Base-by-base conservation (phyloP, 73 alveolate species). In the Paramecium sexaurelia region DNA sequence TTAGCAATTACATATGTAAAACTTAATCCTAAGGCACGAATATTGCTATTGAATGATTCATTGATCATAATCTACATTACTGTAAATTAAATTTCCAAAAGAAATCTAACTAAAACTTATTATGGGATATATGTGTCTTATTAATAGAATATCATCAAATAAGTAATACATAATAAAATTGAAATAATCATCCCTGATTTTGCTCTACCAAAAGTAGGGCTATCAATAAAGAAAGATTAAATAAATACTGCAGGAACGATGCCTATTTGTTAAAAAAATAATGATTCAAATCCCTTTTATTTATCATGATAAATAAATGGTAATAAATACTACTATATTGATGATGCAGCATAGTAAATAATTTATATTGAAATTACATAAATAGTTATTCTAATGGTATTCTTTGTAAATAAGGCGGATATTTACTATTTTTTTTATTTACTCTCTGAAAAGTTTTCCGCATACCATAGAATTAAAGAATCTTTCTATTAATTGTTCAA, bases 141-240 rank as follows among this genome's bases (percentile, higher is more conserved):
- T 61, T 61, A 61, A 26, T 61, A 61, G 83, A 61, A 61, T 11
- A 61, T 61, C 43, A 61, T 10, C 10, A 61, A 32, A 61, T 61
- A 61, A 27, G 83, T 61, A 26, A 61, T 61, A 11, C 47, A 61
- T 61, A 61, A 61, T 19, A 61, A 29, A 11, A 61, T 29, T 61
- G 83, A 61, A 13, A 61, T 61, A 26, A 61, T 29, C 83, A 61
- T 61, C 11, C 83, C 83, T 0, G 83, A 29, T 32, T 61, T 61
- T 26, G 83, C 83, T 32, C 83, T 61, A 13, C 83, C 83, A 61
- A 61, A 61, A 11, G 83, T 61, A 61, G 39, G 39, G n/a, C 83
- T 61, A 61, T 61, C 83, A 29, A 61, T 61, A 61, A 61, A 61
- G 26, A 61, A 61, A 1, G 83, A 61, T 61, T 61, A 32, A 3